Evolutionary conservation across 2,329 filamentous ascomycete species (phyloP).

Genomic region (Monascus ruber): DNA sequence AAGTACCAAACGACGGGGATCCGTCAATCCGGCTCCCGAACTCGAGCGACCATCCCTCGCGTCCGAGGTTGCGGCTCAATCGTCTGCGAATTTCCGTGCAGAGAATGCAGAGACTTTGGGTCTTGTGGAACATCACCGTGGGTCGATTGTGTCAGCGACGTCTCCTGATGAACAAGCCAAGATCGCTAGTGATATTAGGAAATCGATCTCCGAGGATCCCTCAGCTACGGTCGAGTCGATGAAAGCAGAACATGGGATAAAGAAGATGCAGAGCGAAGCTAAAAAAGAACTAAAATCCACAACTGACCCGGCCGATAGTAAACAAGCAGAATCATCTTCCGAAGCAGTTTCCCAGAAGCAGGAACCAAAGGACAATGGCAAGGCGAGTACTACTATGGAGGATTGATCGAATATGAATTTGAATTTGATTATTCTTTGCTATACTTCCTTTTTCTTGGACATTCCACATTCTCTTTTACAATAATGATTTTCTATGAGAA

Average conservation of each 20-base stretch:
- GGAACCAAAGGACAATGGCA: neutral
- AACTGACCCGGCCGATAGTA: neutral
- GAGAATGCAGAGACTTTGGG: constrained; percentile 25
- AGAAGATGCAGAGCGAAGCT: constrained; percentile 11
- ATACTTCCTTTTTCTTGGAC: neutral
- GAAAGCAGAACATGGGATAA: constrained; percentile 12
- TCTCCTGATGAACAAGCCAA: constrained; percentile 24
- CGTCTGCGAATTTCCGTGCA: constrained; percentile 27
- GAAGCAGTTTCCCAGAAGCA: neutral
- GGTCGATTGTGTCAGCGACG: constrained; percentile 23
- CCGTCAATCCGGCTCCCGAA: constrained; percentile 15
- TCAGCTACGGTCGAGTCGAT: constrained; percentile 16
- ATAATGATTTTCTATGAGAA: too few relatives aligned
- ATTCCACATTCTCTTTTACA: too few relatives aligned
- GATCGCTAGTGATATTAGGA: constrained; percentile 24
- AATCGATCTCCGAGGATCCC: constrained; percentile 23
- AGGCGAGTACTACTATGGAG: neutral
- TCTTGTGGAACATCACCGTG: constrained; percentile 29
- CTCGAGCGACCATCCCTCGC: constrained; percentile 20
- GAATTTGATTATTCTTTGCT: neutral
- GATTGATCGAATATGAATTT: neutral
- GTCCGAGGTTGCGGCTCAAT: constrained; percentile 25
- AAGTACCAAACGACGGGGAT: constrained; percentile 13
- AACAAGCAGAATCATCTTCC: neutral
- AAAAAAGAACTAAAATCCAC: constrained; percentile 8